Conservation (phyloP, 73 alveolate species). For the Tetrahymena borealis region DNA sequence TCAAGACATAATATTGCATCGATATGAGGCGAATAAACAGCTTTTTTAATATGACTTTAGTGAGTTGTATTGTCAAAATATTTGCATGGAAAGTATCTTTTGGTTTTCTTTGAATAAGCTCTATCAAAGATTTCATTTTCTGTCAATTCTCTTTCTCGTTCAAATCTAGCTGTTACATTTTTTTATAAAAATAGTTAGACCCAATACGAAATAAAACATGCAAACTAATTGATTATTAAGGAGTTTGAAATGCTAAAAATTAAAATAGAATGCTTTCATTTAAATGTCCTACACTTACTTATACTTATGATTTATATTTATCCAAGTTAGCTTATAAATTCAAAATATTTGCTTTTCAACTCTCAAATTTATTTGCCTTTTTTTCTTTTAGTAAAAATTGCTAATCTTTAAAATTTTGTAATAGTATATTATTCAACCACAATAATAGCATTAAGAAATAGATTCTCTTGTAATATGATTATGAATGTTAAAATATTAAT, state of each 20-base stretch:
- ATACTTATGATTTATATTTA: no score
- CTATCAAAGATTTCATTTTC: constrained; percentile 62
- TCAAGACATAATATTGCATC: constrained; percentile 60
- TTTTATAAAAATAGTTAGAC: not conserved
- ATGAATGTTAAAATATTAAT: not conserved
- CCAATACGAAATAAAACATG: not conserved
- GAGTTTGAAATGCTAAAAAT: not conserved
- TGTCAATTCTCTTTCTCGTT: constrained; percentile 45
- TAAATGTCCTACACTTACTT: no score
- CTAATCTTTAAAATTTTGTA: not conserved
- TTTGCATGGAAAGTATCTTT: constrained; percentile 45
- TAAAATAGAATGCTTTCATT: no score
- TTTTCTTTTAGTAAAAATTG: not conserved
- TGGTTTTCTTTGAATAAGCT: constrained; percentile 57
- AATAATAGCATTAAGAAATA: not conserved
- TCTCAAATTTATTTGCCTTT: no score
- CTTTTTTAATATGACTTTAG: constrained; percentile 24
- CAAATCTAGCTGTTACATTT: constrained; percentile 19
- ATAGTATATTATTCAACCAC: not conserved
- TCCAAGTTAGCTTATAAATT: no score
- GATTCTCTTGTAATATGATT: not conserved
- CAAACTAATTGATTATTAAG: not conserved
- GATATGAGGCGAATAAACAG: constrained; percentile 21
- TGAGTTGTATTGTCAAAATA: constrained; percentile 50
- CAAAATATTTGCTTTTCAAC: no score